Conservation (phyloP, 805 yeast species). For the Schizosaccharomyces lindneri region DNA sequence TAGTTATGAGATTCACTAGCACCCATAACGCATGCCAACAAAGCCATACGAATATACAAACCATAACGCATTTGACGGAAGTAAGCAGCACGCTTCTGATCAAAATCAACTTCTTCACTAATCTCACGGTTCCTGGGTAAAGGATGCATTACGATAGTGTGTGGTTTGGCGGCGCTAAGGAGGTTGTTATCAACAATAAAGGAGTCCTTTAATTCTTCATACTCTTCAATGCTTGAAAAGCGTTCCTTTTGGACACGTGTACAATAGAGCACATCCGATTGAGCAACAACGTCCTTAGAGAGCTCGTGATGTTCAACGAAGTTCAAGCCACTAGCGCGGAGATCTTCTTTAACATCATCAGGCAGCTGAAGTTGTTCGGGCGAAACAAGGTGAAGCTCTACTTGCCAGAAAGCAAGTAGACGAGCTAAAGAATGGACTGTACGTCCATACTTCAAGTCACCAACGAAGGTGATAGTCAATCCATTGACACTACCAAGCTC, state of each 20-base stretch:
- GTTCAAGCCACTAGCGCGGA: conserved; percentile 42
- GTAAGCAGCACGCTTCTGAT: conserved; percentile 87
- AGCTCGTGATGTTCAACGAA: conserved; percentile 49
- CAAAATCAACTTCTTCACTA: conserved; percentile 94
- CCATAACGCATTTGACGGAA: conserved; percentile 99
- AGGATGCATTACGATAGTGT: conserved; percentile 98
- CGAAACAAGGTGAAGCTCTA: conserved; percentile 70
- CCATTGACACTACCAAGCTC: conserved; percentile 97
- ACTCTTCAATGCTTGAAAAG: conserved; percentile 49
- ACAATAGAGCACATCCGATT: conserved; percentile 87
- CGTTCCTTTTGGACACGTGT: conserved; percentile 97
- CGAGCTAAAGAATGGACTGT: conserved; percentile 92
- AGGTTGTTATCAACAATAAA: conserved; percentile 84
- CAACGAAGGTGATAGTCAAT: conserved; percentile 93
- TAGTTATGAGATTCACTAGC: not conserved
- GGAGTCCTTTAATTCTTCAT: conserved; percentile 69
- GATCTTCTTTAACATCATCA: conserved; percentile 37
- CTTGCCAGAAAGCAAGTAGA: conserved; percentile 75
- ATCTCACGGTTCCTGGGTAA: conserved; percentile 92
- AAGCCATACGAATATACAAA: conserved; percentile 92
- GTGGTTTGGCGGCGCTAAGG: conserved; percentile 78
- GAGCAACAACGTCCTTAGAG: conserved; percentile 63
- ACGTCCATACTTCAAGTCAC: conserved; percentile 93
- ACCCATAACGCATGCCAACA: conserved; percentile 95
- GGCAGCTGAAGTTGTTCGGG: conserved; percentile 81